Conservation (phyloP, 129 eudicot species). For the Saussurea involucrata region DNA sequence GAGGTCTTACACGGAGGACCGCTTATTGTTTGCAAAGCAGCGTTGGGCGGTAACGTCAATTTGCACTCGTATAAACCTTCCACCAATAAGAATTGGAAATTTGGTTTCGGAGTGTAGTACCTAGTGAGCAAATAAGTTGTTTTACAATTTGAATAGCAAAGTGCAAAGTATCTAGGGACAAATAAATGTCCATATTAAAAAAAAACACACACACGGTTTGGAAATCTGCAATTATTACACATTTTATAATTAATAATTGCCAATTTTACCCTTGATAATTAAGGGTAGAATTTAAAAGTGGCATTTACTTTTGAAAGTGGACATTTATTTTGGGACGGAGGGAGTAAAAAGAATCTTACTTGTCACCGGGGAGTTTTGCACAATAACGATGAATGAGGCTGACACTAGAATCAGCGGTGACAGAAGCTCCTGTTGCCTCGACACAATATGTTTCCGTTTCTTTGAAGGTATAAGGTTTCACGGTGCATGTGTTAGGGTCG, state of each 20-base stretch:
- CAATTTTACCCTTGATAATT: not conserved
- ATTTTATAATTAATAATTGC: not conserved
- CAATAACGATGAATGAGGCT: constrained; percentile 55
- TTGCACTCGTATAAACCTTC: constrained; percentile 45
- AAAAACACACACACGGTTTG: not conserved
- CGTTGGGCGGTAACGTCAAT: constrained; percentile 56
- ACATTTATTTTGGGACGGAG: not conserved
- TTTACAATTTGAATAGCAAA: not conserved
- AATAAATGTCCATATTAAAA: not conserved
- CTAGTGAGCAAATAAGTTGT: constrained; percentile 27
- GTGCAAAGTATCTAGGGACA: not conserved
- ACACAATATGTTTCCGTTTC: constrained; percentile 42
- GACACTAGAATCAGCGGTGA: constrained; percentile 58
- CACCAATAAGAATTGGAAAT: constrained; percentile 34
- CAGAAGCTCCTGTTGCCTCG: constrained; percentile 72
- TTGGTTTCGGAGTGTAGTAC: constrained; percentile 47
- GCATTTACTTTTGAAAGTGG: not conserved
- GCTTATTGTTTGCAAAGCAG: constrained; percentile 45
- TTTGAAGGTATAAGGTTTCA: constrained; percentile 34
- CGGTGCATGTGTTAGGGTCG: constrained; percentile 30
- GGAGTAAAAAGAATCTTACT: constrained; percentile 26
- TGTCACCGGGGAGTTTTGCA: constrained; percentile 54
- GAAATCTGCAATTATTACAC: not conserved
- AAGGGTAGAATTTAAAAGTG: not conserved
- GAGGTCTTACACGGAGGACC: constrained; percentile 46